Conservation (phyloP, 2,329 filamentous ascomycete genomes). For the Pseudocercospora vitis region DNA sequence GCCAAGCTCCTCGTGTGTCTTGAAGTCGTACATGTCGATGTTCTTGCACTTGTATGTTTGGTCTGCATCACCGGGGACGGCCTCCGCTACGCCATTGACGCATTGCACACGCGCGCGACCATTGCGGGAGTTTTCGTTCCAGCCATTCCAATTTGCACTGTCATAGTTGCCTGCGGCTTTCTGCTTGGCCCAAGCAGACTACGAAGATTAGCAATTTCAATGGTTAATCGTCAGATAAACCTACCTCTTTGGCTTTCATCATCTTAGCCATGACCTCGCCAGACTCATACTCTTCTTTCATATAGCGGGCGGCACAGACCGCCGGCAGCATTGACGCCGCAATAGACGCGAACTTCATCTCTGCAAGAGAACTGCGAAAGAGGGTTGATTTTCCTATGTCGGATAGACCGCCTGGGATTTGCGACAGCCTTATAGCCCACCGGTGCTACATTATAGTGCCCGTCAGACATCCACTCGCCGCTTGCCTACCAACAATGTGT, state of each 20-base stretch:
- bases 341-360: constrained; percentile 23
- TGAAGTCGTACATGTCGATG: constrained; percentile 56
- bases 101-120: constrained; percentile 35
- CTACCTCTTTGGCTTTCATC: constrained; percentile 27
- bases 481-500: constrained; percentile 1
- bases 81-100: constrained; percentile 46
- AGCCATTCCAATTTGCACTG: constrained; percentile 24
- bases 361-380: too few species aligned
- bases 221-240: neutral
- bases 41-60: constrained; percentile 54
- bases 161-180: constrained; percentile 28
- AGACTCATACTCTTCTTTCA: constrained; percentile 22
- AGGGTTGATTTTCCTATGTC: too few species aligned
- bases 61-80: constrained; percentile 47
- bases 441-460: neutral
- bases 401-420: neutral
- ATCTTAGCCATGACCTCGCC: constrained; percentile 26
- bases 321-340: constrained; percentile 21
- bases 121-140: constrained; percentile 15
- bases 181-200: constrained; percentile 28
- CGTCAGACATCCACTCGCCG: neutral
- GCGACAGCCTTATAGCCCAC: constrained; percentile 8
- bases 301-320: constrained; percentile 22
- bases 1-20: constrained; percentile 56
- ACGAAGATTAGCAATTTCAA: neutral